Percentiles rank a stretch among this genome's conserved stretches.
These are phyloP conservation scores for Pharus latifolius DNA, from an alignment of 176 grass and related monocot genomes.

Conservation along the genomic window DNA sequence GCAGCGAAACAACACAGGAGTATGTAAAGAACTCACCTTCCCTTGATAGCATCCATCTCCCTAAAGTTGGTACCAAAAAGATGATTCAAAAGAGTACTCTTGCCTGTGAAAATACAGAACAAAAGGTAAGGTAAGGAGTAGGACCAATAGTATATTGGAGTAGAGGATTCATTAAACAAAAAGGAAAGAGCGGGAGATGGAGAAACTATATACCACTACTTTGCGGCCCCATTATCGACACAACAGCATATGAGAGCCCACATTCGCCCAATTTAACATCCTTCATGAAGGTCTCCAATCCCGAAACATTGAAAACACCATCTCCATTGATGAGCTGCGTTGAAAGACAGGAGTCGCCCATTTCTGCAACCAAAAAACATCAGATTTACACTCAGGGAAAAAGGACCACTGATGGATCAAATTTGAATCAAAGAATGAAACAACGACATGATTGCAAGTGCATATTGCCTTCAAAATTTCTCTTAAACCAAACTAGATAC, in stretches of 20 bases:
- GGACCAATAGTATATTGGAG: background rate
- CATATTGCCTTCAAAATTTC: background rate
- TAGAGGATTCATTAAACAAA: background rate
- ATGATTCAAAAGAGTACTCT: constrained; percentile 98
- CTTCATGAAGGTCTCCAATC: constrained; percentile 73
- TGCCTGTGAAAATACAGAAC: constrained; percentile 42
- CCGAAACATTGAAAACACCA: constrained; percentile 65
- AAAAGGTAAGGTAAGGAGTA: background rate
- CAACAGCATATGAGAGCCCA: constrained; percentile 90
- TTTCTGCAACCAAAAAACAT: constrained; percentile 32
- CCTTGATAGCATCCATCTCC: constrained; percentile 96
- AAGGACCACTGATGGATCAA: no score
- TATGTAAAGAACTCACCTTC: constrained; percentile 49
- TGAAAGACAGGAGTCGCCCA: constrained; percentile 63
- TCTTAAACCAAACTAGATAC: background rate
- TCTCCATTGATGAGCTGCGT: constrained; percentile 85
- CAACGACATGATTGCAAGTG: background rate
- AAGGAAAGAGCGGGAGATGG: background rate
- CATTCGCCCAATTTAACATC: constrained; percentile 63
- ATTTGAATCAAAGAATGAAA: background rate
- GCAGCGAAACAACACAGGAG: constrained; percentile 11
- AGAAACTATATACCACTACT: constrained; percentile 75
- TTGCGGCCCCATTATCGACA: constrained; percentile 97
- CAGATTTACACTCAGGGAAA: background rate
- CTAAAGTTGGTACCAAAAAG: constrained; percentile 89